Conservation (phyloP, 768 basidiomycete species). For the Boletus reticuloceps region DNA sequence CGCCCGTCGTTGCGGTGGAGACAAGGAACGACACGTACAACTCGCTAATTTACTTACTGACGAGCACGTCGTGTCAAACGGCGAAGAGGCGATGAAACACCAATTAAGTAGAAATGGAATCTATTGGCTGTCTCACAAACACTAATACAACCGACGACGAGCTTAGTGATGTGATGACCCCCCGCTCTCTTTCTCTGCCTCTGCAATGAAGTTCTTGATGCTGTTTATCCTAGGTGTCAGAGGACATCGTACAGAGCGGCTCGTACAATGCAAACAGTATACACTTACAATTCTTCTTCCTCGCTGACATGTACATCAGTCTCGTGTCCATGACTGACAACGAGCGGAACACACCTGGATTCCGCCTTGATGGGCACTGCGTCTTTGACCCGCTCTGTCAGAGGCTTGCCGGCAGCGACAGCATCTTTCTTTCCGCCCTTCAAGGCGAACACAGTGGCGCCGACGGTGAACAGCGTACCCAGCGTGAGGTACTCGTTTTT, state of each 20-base stretch:
- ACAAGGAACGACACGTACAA: background rate
- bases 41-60: background rate
- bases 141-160: constrained; percentile 4
- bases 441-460: constrained; percentile 50
- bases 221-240: constrained; percentile 56
- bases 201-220: constrained; percentile 75
- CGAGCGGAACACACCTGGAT: constrained; percentile 56
- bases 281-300: constrained; percentile 80
- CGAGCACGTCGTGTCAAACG: constrained; percentile 1
- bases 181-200: constrained; percentile 77
- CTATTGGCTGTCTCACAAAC: constrained; percentile 5
- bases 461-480: constrained; percentile 60
- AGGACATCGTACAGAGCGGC: constrained; percentile 30
- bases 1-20: constrained; percentile 1
- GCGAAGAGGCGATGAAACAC: background rate
- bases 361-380: constrained; percentile 62
- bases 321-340: background rate
- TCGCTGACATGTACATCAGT: constrained; percentile 46
- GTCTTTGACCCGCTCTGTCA: constrained; percentile 57
- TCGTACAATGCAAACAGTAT: constrained; percentile 3
- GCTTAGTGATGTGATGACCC: constrained; percentile 32
- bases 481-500: constrained; percentile 81
- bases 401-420: constrained; percentile 39
- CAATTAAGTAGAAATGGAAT: background rate
- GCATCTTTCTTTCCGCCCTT: constrained; percentile 54